phyloP scores from a whole-genome alignment of 177 flowering plant genomes.

The Vitis hybrid region DNA sequence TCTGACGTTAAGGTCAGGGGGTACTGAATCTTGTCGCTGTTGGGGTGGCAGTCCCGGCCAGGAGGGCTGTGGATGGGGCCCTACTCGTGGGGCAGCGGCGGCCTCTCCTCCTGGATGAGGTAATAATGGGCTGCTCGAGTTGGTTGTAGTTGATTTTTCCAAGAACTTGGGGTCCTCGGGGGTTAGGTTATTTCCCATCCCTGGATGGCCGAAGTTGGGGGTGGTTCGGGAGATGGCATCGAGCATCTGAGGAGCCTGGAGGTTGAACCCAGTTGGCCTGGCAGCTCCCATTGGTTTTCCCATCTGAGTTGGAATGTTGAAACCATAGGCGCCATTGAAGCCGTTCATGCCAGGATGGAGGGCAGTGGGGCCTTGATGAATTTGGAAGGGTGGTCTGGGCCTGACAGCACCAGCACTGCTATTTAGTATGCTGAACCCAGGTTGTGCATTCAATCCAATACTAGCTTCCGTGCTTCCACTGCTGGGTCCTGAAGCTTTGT shows the following conservation, averaged over 20 bases:
- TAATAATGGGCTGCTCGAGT: constrained; percentile 11
- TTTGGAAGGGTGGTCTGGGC: constrained; percentile 40
- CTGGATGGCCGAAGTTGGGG: constrained; percentile 18
- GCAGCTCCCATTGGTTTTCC: constrained; percentile 31
- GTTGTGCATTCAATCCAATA: constrained; percentile 26
- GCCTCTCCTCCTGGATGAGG: constrained; percentile 18
- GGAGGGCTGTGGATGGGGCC: constrained; percentile 22
- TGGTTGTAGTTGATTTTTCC: constrained; percentile 21
- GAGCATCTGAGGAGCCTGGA: constrained; percentile 27
- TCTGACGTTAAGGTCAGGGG: constrained; percentile 62
- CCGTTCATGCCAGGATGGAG: constrained; percentile 51
- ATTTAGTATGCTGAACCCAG: constrained; percentile 24
- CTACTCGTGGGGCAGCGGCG: constrained; percentile 9
- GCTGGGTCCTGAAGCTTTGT: constrained; percentile 21
- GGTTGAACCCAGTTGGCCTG: constrained; percentile 24
- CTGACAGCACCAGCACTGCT: constrained; percentile 22
- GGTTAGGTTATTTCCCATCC: constrained; percentile 12
- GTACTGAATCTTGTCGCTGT: constrained; percentile 39
- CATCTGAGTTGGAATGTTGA: constrained; percentile 35
- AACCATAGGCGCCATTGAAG: constrained; percentile 32
- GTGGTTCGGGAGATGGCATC: constrained; percentile 29
- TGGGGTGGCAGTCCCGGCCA: constrained; percentile 28
- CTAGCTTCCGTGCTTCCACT: constrained; percentile 22
- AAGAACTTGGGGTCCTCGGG: constrained; percentile 20
- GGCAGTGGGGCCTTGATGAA: constrained; percentile 24